Percentiles rank a stretch among this genome's conserved stretches.
These are phyloP conservation scores for Neurospora sp. DNA, from an alignment of 495 filamentous ascomycete genomes.

Conservation along the genomic window DNA sequence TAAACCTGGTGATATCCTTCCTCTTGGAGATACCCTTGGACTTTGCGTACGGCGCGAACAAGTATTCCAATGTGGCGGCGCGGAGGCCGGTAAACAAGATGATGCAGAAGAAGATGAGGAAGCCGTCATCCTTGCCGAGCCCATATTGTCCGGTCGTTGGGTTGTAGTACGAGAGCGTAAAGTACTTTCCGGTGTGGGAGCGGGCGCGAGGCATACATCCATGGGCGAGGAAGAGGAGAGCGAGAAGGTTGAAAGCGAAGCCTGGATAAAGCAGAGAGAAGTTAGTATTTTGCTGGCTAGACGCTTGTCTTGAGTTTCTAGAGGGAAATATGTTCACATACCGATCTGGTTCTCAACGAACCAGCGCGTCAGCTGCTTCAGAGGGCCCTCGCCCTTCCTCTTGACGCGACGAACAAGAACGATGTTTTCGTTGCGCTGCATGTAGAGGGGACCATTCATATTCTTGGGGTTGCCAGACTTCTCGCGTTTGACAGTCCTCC, in stretches of 20 bases:
- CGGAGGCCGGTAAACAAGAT: slow-evolving; percentile 78
- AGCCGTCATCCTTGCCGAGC: slow-evolving; percentile 68
- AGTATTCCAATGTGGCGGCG: slow-evolving; percentile 75
- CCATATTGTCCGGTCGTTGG: slow-evolving; percentile 53
- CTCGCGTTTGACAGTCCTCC: slow-evolving; percentile 15
- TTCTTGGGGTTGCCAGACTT: slow-evolving; percentile 22
- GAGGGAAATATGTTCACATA: slow-evolving; percentile 19
- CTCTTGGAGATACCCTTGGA: slow-evolving; percentile 55
- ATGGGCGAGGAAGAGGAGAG: slow-evolving; percentile 68
- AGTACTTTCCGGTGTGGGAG: slow-evolving; percentile 72
- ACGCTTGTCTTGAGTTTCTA: background rate
- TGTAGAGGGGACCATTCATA: slow-evolving; percentile 41
- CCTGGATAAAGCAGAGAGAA: slow-evolving; percentile 7
- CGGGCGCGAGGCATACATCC: slow-evolving; percentile 68
- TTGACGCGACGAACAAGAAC: slow-evolving; percentile 36
- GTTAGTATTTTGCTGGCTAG: background rate
- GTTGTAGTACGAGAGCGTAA: slow-evolving; percentile 75
- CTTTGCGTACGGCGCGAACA: slow-evolving; percentile 66
- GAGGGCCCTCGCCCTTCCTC: slow-evolving; percentile 34
- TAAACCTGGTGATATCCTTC: slow-evolving; percentile 70
- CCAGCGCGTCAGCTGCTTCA: slow-evolving; percentile 34
- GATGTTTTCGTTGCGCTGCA: slow-evolving; percentile 33
- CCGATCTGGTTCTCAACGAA: slow-evolving; percentile 46
- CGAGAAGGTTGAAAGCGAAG: slow-evolving; percentile 43
- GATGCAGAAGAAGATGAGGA: slow-evolving; percentile 69